Base-by-base conservation (phyloP, 805 yeast species). In the Cyberlindnera sargentensis region DNA sequence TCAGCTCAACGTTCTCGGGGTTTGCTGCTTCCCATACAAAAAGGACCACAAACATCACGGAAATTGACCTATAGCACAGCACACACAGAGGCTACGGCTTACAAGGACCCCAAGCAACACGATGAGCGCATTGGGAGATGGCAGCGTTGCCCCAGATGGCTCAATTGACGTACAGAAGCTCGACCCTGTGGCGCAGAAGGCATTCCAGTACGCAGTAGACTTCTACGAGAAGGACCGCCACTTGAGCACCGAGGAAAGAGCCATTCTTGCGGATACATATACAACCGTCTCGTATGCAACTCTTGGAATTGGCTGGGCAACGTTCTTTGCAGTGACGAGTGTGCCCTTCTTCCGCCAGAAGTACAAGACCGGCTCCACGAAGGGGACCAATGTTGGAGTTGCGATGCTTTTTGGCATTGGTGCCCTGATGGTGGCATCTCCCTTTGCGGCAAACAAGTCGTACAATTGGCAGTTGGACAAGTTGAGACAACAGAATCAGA, bases 181-280 rank as follows among this genome's bases (percentile, higher is more conserved):
- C 27, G 48, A 45, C 33, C 52, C 52, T 4, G 46, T 15, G 4
- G 37, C 48, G 1, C 47, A 64, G 36, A 64, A 63, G 38, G 74
- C 75, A 2, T 67, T 66, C 46, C 49, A 64, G 10, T 52, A 58
- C n/a, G 78, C 78, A 3, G 58, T 70, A 42, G 60, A 64, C 28
- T 75, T 78, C 53, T 73, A 76, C 47, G 73, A 75, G 34, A 65
- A 64, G 33, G 84, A 78, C 47, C 70, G 68, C 32, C 55, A 48
- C 5, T 55, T 78, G 35, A 65, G 64, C 23, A 47, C 62, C 2
- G 54, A 57, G 5, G 79, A 78, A 38, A 56, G 84, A 34, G 50
- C 56, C 20, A 63, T 64, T 20, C 52, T 78, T 24, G 65, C 72
- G 3, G 53, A 59, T 9, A 59, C 70, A 8, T 71, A 70, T 49